A percentile compares a stretch with the other conserved stretches of the same genome.
Conservation (phyloP, 2,329 filamentous ascomycete genomes). For the Zalaria sp. region DNA sequence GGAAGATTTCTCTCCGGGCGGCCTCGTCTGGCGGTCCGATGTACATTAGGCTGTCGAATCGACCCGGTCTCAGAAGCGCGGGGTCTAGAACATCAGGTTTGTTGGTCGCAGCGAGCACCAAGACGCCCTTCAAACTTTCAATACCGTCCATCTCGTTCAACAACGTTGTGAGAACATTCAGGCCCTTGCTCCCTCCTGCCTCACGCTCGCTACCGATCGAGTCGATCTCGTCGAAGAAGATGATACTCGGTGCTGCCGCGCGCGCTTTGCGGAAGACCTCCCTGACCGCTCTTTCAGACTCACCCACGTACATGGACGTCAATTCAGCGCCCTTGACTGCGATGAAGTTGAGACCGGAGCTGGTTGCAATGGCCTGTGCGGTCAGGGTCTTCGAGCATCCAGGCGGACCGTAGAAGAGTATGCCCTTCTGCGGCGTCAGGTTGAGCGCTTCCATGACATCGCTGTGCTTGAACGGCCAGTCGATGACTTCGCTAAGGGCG, state of each 20-base stretch:
- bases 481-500: slow-evolving; percentile 41
- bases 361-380: slow-evolving; percentile 80
- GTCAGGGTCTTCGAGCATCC: slow-evolving; percentile 91
- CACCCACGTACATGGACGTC: slow-evolving; percentile 92
- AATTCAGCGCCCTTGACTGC: slow-evolving; percentile 88
- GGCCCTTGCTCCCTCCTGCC: slow-evolving; percentile 34
- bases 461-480: slow-evolving; percentile 43
- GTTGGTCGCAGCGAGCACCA: slow-evolving; percentile 85
- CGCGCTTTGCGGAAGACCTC: slow-evolving; percentile 76
- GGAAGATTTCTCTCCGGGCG: slow-evolving; percentile 64
- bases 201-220: slow-evolving; percentile 52
- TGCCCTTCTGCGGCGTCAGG: slow-evolving; percentile 57
- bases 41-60: slow-evolving; percentile 75
- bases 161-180: slow-evolving; percentile 80
- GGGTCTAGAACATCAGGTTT: slow-evolving; percentile 75
- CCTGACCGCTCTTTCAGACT: slow-evolving; percentile 75
- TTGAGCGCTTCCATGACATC: slow-evolving; percentile 36
- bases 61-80: slow-evolving; percentile 70
- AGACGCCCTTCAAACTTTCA: slow-evolving; percentile 66
- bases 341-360: slow-evolving; percentile 85
- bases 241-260: slow-evolving; percentile 77
- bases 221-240: slow-evolving; percentile 97
- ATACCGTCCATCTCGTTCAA: slow-evolving; percentile 96
- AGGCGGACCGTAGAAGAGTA: slow-evolving; percentile 81
- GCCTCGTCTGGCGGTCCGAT: slow-evolving; percentile 64